phyloP scores from a whole-genome alignment of 495 filamentous ascomycete genomes.

The Ascobolus immersus region DNA sequence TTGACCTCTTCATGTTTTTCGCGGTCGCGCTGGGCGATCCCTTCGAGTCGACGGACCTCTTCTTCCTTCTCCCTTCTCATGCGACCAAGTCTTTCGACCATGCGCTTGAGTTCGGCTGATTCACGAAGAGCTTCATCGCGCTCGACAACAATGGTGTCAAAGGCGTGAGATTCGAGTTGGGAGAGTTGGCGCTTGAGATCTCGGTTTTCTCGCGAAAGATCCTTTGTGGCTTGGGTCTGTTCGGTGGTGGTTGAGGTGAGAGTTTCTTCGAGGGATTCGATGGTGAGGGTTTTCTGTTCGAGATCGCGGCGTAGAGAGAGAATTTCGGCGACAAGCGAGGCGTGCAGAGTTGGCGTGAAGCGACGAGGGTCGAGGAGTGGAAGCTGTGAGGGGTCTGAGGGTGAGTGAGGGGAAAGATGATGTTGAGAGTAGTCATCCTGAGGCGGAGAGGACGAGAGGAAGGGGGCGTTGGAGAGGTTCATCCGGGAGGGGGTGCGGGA shows the following conservation, averaged over 20 bases:
- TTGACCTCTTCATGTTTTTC: slow-evolving; percentile 60
- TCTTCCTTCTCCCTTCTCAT: slow-evolving; percentile 60
- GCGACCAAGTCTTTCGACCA: slow-evolving; percentile 55
- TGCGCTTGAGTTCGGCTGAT: slow-evolving; percentile 46
- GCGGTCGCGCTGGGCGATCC: slow-evolving; percentile 55
- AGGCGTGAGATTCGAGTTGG: slow-evolving; percentile 62
- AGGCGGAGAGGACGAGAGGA: no score
- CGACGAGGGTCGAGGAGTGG: slow-evolving; percentile 65
- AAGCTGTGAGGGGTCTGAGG: no score
- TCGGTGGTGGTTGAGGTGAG: slow-evolving; percentile 47
- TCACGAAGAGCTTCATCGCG: slow-evolving; percentile 59
- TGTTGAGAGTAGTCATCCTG: no score
- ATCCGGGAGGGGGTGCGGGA: no score
- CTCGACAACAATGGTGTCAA: slow-evolving; percentile 60
- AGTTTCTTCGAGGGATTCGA: slow-evolving; percentile 56
- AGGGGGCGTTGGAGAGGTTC: no score
- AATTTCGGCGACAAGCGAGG: slow-evolving; percentile 84
- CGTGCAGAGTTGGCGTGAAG: slow-evolving; percentile 87
- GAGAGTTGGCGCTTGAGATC: slow-evolving; percentile 65
- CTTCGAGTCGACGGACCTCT: slow-evolving; percentile 47
- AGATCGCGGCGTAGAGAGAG: slow-evolving; percentile 63
- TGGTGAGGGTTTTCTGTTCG: slow-evolving; percentile 59
- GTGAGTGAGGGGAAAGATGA: no score
- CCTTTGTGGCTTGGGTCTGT: slow-evolving; percentile 41
- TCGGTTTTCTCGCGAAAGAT: slow-evolving; percentile 42